phyloP scores from a whole-genome alignment of 306 rosid genomes.

The Pyrus bretschneideri region DNA sequence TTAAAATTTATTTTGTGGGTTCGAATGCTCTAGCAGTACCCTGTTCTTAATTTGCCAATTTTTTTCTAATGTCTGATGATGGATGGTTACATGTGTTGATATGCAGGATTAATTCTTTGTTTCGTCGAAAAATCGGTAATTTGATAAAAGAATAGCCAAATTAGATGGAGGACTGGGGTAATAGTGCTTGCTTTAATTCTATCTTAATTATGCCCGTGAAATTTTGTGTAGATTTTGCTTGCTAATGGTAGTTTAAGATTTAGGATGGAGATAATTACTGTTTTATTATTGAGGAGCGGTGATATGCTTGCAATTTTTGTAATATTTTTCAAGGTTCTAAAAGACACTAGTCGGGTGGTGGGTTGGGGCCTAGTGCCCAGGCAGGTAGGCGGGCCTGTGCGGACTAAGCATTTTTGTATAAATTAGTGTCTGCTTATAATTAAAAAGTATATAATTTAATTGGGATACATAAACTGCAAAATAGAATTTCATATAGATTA shows the following conservation, averaged over 20 bases:
- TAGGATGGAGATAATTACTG: not conserved
- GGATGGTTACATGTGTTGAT: not conserved
- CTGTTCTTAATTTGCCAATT: not conserved
- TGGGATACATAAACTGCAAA: too few relatives aligned
- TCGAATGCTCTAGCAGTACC: too few relatives aligned
- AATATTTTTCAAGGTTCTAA: not conserved
- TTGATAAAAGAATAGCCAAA: not conserved
- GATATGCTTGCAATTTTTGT: not conserved
- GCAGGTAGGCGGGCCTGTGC: too few relatives aligned
- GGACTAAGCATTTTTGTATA: too few relatives aligned
- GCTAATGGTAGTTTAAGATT: not conserved
- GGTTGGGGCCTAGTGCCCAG: too few relatives aligned
- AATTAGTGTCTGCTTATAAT: too few relatives aligned
- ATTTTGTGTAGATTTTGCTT: not conserved
- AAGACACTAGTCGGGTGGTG: too few relatives aligned
- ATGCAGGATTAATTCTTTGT: slow-evolving; percentile 4
- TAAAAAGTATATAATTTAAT: too few relatives aligned
- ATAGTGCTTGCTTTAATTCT: slow-evolving; percentile 1
- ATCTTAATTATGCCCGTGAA: not conserved
- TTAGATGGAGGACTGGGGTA: slow-evolving; percentile 81
- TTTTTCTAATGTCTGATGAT: not conserved
- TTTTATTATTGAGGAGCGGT: not conserved
- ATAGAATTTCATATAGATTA: too few relatives aligned
- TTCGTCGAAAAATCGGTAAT: not conserved
- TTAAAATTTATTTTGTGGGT: too few relatives aligned